Evolutionary conservation across 164 flowering plant species (phyloP).

Genomic region (Liriodendron chinense): DNA sequence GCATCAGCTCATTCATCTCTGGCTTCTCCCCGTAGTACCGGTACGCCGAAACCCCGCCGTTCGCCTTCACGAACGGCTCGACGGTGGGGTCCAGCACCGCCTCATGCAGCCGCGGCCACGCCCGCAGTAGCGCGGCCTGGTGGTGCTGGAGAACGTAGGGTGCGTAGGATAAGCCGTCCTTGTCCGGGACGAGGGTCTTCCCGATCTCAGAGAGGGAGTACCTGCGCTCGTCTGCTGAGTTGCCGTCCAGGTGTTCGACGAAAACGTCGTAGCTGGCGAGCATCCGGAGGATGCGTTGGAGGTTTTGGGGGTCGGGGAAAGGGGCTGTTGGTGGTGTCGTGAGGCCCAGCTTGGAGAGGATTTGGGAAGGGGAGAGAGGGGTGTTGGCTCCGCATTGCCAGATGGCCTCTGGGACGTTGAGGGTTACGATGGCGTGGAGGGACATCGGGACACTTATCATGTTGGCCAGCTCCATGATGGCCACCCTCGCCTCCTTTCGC

Average conservation of each 20-base stretch:
- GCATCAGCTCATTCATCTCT: constrained; percentile 76
- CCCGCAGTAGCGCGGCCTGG: constrained; percentile 55
- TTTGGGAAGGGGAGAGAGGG: constrained; percentile 61
- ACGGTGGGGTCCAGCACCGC: constrained; percentile 48
- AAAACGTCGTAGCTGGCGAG: constrained; percentile 62
- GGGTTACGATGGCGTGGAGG: constrained; percentile 64
- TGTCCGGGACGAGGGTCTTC: constrained; percentile 50
- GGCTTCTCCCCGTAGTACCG: constrained; percentile 49
- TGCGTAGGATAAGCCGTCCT: constrained; percentile 55
- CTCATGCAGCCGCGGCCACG: constrained; percentile 62
- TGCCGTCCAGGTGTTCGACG: constrained; percentile 37
- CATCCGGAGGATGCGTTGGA: constrained; percentile 69
- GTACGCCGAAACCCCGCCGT: constrained; percentile 59
- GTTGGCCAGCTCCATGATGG: constrained; percentile 66
- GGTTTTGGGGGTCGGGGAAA: constrained; percentile 33
- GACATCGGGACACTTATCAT: constrained; percentile 83
- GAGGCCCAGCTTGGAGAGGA: constrained; percentile 33
- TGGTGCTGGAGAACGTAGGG: constrained; percentile 78
- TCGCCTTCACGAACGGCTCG: constrained; percentile 63
- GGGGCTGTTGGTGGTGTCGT: neutral
- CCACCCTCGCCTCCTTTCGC: constrained; percentile 25
- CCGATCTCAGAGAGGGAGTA: constrained; percentile 64
- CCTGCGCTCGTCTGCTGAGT: constrained; percentile 20
- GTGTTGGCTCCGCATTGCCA: constrained; percentile 53
- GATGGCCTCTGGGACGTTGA: constrained; percentile 63